Evolutionary conservation across 2,329 filamentous ascomycete genomes (phyloP), one percentile per base, ranked within the genome.

Genomic region (Tolypocladium ophioglossoides): DNA sequence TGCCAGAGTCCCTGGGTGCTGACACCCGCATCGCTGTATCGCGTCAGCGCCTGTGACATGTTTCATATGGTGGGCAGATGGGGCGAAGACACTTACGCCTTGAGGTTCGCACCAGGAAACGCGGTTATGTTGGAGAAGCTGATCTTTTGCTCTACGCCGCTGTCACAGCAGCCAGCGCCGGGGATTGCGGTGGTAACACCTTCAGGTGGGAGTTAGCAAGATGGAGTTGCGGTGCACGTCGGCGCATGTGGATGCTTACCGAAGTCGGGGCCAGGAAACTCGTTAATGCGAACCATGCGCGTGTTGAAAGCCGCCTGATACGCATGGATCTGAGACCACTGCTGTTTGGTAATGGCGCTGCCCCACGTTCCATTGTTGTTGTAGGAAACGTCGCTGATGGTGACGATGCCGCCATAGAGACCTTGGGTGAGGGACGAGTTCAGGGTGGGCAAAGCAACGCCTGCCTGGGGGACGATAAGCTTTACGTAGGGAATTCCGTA

Each of bases 401-500:
- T 67, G 22, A 85, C 72, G 61, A 85, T 82, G 50, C 78, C 80
- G 24, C 79, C 81, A 60, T 78, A 84, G 63, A 81, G 83, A 56
- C 81, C 81, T 52, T 70, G 65, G 3, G 68, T 72, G 0, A 68
- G 59, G 3, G 73, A 73, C 14, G 70, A 69, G 61, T 78, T 83
- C 35, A 85, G 72, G 0, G 66, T 57, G 1, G 82, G 82, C 32
- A 85, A 73, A 20, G 68, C 59, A 6, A 72, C 67, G 16, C 81
- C 81, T 8, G 63, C 61, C 59, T 78, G 70, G 9, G 80, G 79
- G n/a, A 85, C 78, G 22, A 77, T 58, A 12, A 83, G 61, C 7
- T 75, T 71, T 59, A 82, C 70, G 60, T 74, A 84, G 1, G 80
- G 79, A 57, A 85, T 84, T 35, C 79, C 81, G 60, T 85, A 84